Base-by-base conservation (phyloP, 208 protist genomes). In the Kentomonas sorsogonicus region DNA sequence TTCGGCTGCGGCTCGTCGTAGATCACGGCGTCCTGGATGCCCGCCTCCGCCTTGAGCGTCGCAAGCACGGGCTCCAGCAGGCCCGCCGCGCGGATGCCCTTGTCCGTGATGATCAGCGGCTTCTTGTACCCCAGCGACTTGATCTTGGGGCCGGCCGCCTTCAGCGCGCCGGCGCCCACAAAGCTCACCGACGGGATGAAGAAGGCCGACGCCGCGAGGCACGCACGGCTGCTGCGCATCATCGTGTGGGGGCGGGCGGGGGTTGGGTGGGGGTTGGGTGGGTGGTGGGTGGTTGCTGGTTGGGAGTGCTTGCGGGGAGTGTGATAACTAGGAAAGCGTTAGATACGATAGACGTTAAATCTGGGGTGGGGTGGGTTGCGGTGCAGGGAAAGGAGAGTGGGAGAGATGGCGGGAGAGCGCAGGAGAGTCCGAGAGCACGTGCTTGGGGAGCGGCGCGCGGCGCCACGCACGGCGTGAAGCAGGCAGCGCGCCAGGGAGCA, bases 61-160 rank as follows among this genome's bases (percentile, higher is more conserved):
- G 53, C 55, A 16, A 86, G 11, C 25, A 76, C 69, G 23, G 63
- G 26, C 53, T 86, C 77, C 13, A 86, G 58, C 65, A 91, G 60
- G 41, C 84, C 80, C 6, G 75, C 63, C 36, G 57, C 52, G 50
- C 45, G 53, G 48, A 86, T 86, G 47, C 74, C 80, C 64, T 79
- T 76, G 59, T 89, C 78, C 11, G 72, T 89, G 31, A 87, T 73
- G 38, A 89, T 71, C 26, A 92, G 74, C 7, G 83, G 74, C 46
- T 90, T 67, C 53, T 78, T 77, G 67, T 79, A 83, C 31, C 65
- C 63, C 40, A 84, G 33, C 3, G 75, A 72, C 53, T 61, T 46
- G 53, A 89, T 75, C 72, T 86, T 86, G 41, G 58, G 65, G 20
- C 67, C 51, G n/a, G 82, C 76, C 33, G 68, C 46, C 53, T 79